Percentiles rank a stretch among this genome's conserved stretches.
Evolutionary conservation across 768 basidiomycete genomes (phyloP).

Genomic region (Dacryopinax primogenitus): DNA sequence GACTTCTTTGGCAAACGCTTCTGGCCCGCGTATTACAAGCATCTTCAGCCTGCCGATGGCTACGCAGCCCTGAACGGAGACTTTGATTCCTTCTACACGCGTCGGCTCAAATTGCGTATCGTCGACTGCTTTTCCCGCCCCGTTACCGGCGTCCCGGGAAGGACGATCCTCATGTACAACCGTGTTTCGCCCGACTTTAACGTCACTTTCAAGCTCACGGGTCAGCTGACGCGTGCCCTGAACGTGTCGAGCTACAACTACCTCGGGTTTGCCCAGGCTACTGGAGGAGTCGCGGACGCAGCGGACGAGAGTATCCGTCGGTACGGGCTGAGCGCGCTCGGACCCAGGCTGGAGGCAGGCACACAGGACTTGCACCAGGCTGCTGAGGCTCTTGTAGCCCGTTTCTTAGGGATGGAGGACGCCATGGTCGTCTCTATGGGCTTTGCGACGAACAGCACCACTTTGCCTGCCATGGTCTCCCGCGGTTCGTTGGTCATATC

Average conservation of each 20-base stretch:
- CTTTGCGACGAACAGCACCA: conserved; percentile 90
- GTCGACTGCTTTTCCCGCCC: conserved; percentile 93
- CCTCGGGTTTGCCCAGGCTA: conserved; percentile 90
- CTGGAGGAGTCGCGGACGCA: conserved; percentile 87
- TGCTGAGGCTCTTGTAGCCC: conserved; percentile 75
- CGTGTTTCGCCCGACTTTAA: conserved; percentile 74
- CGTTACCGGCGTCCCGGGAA: conserved; percentile 87
- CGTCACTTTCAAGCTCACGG: conserved; percentile 61
- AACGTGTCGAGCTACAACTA: conserved; percentile 99
- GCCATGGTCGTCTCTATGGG: conserved; percentile 88
- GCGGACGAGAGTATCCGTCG: conserved; percentile 70
- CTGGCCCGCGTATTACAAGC: conserved; percentile 51
- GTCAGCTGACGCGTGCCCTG: conserved; percentile 70
- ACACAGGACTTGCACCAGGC: conserved; percentile 69
- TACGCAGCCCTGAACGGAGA: conserved; percentile 95
- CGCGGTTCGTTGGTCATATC: conserved; percentile 93
- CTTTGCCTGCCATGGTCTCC: conserved; percentile 76
- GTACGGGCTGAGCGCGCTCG: conserved; percentile 69
- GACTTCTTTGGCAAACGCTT: conserved; percentile 91
- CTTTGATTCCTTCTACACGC: conserved; percentile 98
- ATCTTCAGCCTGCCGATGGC: conserved; percentile 81
- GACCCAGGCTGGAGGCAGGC: conserved; percentile 72
- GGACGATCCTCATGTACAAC: conserved; percentile 77
- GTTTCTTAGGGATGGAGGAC: conserved; percentile 83
- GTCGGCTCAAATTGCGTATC: conserved; percentile 83